phyloP scores from a whole-genome alignment of 2,329 filamentous ascomycete genomes.

The Calonectria multiphialidica region DNA sequence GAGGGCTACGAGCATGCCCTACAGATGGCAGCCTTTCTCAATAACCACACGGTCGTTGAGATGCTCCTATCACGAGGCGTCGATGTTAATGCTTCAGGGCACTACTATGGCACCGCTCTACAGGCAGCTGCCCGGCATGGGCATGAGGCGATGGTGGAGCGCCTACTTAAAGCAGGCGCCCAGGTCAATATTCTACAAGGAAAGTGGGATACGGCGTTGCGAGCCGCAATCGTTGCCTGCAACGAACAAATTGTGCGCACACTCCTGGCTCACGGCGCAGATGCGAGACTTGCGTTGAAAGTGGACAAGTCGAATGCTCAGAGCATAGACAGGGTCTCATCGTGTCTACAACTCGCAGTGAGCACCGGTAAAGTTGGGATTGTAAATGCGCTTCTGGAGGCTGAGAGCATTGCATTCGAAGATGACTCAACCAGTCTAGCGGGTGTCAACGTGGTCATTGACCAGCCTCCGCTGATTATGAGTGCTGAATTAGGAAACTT shows the following conservation, averaged over 20 bases:
- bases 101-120: slow-evolving; percentile 25
- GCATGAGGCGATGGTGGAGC: neutral
- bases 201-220: slow-evolving; percentile 13
- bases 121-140: slow-evolving; percentile 26
- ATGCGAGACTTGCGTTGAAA: neutral
- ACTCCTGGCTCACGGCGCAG: slow-evolving; percentile 10
- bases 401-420: neutral
- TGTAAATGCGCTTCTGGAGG: neutral
- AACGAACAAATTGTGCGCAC: neutral
- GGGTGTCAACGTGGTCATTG: neutral
- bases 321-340: neutral
- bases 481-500: neutral
- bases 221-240: neutral
- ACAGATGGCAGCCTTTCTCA: slow-evolving; percentile 14
- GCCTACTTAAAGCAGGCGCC: neutral
- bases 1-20: slow-evolving; percentile 8
- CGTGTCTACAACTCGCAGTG: neutral
- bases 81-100: slow-evolving; percentile 7
- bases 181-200: slow-evolving; percentile 20
- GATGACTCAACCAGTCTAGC: neutral
- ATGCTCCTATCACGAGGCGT: slow-evolving; percentile 20
- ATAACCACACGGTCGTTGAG: neutral
- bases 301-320: neutral
- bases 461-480: slow-evolving; percentile 2
- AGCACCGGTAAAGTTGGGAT: neutral